These are phyloP conservation scores for Penicillium robsamsonii DNA, from an alignment of 495 filamentous ascomycete species.

Conservation along the genomic window DNA sequence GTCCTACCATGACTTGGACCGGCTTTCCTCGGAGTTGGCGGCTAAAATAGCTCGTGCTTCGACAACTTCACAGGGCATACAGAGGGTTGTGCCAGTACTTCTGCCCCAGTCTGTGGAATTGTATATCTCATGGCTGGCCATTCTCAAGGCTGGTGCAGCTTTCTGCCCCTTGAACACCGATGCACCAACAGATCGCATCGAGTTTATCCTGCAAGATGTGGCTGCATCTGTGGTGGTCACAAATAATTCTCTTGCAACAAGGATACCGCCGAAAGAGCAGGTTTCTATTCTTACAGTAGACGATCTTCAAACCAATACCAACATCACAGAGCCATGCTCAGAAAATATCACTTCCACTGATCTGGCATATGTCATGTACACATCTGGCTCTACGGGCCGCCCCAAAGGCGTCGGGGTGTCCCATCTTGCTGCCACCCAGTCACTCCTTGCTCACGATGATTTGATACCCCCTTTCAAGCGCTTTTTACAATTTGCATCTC, in stretches of 20 bases:
- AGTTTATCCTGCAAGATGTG: conserved; percentile 71
- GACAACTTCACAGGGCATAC: not conserved
- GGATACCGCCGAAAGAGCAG: conserved; percentile 16
- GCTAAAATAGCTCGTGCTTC: conserved; percentile 39
- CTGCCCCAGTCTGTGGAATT: conserved; percentile 67
- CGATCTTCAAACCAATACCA: conserved; percentile 12
- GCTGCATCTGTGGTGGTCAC: conserved; percentile 56
- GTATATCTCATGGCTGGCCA: conserved; percentile 68
- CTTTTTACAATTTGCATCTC: conserved; percentile 84
- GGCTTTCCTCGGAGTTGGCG: conserved; percentile 53
- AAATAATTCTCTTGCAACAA: conserved; percentile 24
- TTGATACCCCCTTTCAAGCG: conserved; percentile 69
- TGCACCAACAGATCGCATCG: conserved; percentile 66
- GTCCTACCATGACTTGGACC: conserved; percentile 61
- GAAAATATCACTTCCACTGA: conserved; percentile 30
- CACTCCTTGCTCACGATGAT: conserved; percentile 70
- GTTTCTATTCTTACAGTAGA: conserved; percentile 34
- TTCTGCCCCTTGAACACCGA: conserved; percentile 78
- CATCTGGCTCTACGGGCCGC: conserved; percentile 81
- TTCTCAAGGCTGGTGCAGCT: conserved; percentile 72
- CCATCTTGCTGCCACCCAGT: conserved; percentile 73
- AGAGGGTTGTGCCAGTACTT: conserved; percentile 64
- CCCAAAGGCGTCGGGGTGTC: conserved; percentile 83
- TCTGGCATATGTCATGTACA: conserved; percentile 88
- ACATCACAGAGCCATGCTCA: conserved; percentile 11